Conservation (phyloP, 352 stramenopile genomes). For the Pythium rhizo-oryzae region DNA sequence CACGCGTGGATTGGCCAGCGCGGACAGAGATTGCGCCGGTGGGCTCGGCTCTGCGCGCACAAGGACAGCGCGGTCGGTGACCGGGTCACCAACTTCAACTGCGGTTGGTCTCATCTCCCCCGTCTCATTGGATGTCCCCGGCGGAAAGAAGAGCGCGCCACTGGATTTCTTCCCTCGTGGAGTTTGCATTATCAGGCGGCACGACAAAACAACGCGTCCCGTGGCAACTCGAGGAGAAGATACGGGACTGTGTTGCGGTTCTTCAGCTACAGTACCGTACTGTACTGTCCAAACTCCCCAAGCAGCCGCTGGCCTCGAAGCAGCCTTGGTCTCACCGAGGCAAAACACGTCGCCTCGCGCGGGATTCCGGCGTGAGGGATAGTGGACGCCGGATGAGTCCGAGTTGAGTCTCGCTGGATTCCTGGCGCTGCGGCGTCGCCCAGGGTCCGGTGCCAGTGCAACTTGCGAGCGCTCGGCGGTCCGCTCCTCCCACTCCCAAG, state of each 20-base stretch:
- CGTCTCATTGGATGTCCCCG: background rate
- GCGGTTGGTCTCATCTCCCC: background rate
- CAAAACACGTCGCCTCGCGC: background rate
- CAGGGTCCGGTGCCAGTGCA: no score
- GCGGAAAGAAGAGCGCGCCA: background rate
- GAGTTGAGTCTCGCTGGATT: background rate
- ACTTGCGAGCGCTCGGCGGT: background rate
- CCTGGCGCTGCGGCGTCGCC: no score
- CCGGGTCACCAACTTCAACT: background rate
- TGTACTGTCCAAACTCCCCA: background rate
- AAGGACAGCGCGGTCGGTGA: background rate
- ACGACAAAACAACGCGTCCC: background rate
- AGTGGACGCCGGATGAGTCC: background rate
- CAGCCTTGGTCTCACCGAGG: background rate
- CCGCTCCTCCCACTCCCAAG: background rate
- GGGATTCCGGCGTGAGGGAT: background rate
- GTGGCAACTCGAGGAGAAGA: no score
- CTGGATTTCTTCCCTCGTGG: background rate
- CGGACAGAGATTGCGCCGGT: background rate
- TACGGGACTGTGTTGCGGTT: background rate
- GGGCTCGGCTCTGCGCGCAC: background rate
- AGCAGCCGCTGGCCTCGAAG: background rate
- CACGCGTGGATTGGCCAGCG: no score
- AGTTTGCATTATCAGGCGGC: background rate
- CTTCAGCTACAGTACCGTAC: background rate